Evolutionary conservation across 192 early-diverging fungal genomes (phyloP).

Genomic region (Backusella westeae): DNA sequence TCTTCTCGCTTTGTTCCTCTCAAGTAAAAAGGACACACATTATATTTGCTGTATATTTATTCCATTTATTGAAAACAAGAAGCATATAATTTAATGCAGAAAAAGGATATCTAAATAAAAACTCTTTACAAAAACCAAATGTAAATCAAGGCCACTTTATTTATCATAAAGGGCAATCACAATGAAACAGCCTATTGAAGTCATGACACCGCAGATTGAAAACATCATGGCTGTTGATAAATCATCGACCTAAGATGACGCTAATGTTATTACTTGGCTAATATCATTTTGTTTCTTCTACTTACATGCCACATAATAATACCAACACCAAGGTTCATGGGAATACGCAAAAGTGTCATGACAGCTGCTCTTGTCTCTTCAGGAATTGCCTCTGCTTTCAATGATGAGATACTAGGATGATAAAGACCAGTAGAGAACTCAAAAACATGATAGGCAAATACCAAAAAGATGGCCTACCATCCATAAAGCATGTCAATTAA

Average conservation of each 20-base stretch:
- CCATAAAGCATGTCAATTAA: neutral
- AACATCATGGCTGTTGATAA: constrained; percentile 46
- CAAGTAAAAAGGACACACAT: constrained; percentile 50
- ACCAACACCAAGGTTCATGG: constrained; percentile 58
- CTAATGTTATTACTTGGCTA: neutral
- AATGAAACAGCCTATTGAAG: constrained; percentile 30
- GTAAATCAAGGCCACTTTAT: neutral
- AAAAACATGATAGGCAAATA: constrained; percentile 49
- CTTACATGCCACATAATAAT: constrained; percentile 47
- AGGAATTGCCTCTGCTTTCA: constrained; percentile 52
- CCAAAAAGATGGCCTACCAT: constrained; percentile 5
- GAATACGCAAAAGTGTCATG: constrained; percentile 60
- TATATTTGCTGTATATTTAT: neutral
- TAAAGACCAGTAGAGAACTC: constrained; percentile 59
- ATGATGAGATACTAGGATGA: constrained; percentile 50
- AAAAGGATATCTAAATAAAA: neutral
- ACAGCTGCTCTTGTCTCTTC: constrained; percentile 56
- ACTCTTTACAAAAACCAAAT: neutral
- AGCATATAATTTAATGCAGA: neutral
- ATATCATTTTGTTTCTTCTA: neutral
- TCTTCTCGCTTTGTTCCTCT: constrained; percentile 92
- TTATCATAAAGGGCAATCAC: constrained; percentile 8
- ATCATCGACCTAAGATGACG: constrained; percentile 25
- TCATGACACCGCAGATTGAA: constrained; percentile 50
- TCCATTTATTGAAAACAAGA: neutral